phyloP scores from a whole-genome alignment of 306 rosid species.

The Malus asiatica region DNA sequence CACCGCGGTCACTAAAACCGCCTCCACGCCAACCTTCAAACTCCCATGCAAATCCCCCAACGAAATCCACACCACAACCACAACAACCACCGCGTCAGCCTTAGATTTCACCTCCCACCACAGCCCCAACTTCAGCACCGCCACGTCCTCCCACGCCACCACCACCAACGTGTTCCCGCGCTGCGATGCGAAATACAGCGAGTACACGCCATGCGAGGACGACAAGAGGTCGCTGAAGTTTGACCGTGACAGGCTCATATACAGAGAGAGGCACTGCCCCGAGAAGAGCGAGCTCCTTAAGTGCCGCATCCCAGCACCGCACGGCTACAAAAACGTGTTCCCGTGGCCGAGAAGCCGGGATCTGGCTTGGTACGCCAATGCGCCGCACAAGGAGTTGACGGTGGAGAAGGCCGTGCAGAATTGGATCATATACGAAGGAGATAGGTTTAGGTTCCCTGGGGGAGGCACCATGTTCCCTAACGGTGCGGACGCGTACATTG shows the following conservation, averaged over 20 bases:
- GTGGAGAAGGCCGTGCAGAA: conserved; percentile 92
- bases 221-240: conserved; percentile 35
- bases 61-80: neutral
- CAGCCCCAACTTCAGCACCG: neutral
- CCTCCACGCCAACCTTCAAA: neutral
- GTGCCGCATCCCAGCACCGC: conserved; percentile 74
- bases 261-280: conserved; percentile 82
- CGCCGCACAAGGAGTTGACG: conserved; percentile 75
- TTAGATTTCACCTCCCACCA: conserved; percentile 51
- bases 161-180: conserved; percentile 16
- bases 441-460: conserved; percentile 64
- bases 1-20: neutral
- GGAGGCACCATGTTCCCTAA: conserved; percentile 88
- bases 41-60: conserved; percentile 6
- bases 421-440: conserved; percentile 68
- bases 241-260: conserved; percentile 40
- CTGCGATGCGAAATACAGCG: conserved; percentile 37
- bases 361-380: conserved; percentile 70
- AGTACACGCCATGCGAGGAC: conserved; percentile 89
- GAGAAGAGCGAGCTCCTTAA: conserved; percentile 24
- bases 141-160: neutral
- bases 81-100: neutral
- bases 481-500: conserved; percentile 84
- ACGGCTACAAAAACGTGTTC: conserved; percentile 56
- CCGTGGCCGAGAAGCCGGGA: conserved; percentile 73